Percentiles rank a stretch among this genome's conserved stretches.
Conservation (phyloP, 257 asterid species). For the Anisodus tanguticus region DNA sequence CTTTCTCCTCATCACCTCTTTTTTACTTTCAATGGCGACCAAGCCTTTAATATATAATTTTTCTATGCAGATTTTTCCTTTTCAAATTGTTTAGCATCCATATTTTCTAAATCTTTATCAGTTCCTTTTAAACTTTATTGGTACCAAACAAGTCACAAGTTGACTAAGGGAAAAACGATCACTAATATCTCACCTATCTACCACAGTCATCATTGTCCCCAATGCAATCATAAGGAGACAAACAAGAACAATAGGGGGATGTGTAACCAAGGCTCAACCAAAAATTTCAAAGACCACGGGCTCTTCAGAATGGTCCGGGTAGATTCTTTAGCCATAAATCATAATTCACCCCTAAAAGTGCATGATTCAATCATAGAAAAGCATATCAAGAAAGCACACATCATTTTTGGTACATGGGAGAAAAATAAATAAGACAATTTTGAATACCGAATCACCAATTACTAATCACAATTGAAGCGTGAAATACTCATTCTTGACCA, state of each 20-base stretch:
- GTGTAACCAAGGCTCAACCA: not conserved
- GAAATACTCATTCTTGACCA: not conserved
- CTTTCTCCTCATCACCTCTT: no score
- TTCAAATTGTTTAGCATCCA: no score
- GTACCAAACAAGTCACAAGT: not conserved
- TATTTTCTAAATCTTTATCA: no score
- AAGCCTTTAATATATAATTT: no score
- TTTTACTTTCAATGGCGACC: no score
- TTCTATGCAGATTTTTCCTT: no score
- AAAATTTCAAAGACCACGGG: not conserved
- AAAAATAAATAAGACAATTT: not conserved
- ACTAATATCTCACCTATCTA: no score
- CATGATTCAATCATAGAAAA: not conserved
- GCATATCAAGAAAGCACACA: not conserved
- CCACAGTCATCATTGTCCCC: not conserved
- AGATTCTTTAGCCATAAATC: not conserved
- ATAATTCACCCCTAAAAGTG: not conserved
- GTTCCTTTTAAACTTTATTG: not conserved
- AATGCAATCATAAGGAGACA: not conserved
- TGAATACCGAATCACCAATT: not conserved
- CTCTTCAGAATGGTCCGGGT: not conserved
- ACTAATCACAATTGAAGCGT: not conserved
- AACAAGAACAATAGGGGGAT: not conserved
- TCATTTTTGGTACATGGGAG: not conserved
- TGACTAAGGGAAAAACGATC: not conserved